Base-by-base conservation (phyloP, 2,329 filamentous ascomycete species). In the Mariannaea elegans region DNA sequence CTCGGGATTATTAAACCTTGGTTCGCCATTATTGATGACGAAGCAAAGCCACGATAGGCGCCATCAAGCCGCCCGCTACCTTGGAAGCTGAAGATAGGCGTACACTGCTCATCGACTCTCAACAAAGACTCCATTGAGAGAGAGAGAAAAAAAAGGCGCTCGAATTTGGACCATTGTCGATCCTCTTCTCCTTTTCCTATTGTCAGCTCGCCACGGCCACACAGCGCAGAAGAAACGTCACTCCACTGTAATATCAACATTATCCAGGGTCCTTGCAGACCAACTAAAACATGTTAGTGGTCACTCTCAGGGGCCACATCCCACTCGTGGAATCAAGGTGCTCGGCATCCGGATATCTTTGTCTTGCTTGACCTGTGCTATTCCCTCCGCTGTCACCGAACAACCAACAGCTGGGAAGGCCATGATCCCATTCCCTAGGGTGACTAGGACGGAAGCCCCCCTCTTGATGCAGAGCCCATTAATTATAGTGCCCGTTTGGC, bases 241-340 rank as follows among this genome's bases (percentile, higher is more conserved):
- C 49, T 49, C 56, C 56, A 59, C 56, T 24, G 56, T 44, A 59
- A 59, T 59, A 49, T 52, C 55, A 48, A 23, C 29, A 48, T 10
- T 13, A 7, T 13, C 14, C 7, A 36, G 32, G 34, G 41, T 19
- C 29, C 50, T 36, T 24, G 18, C 38, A 42, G 36, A 39, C 38
- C 27, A 31, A 18, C n/a, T n/a, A 23, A n/a, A 21, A 24, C 41
- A 44, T n/a, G 41, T 27, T 19, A 39, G 14, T 19, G 7, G 41
- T 14, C 13, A n/a, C 19, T 4, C 18, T 19, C 16, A 3, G 7
- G n/a, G 14, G 34, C 29, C 16, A 34, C 50, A 54, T 54, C 50
- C 41, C 50, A 54, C 39, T 54, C 50, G 50, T 54, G 50, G 50
- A 54, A 41, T 54, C 31, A 39, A 42, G 24, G 5, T 10, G 16